phyloP scores from a whole-genome alignment of 1,284 basidiomycete species.

The Cryptococcus floricola region DNA sequence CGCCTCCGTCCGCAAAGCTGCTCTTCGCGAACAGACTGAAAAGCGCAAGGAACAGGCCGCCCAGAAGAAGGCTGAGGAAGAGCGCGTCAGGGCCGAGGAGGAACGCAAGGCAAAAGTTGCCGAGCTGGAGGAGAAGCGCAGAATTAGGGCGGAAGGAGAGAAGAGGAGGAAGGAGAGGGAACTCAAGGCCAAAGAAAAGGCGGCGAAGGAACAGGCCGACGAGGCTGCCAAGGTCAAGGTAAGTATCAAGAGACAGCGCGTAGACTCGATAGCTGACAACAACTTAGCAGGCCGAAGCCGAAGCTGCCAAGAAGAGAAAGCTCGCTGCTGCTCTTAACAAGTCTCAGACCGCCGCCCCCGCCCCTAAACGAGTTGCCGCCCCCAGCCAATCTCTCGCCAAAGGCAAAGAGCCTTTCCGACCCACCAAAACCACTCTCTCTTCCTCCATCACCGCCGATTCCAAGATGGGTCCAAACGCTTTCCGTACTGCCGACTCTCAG shows the following conservation, averaged over 20 bases:
- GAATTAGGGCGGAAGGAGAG: slow-evolving; percentile 42
- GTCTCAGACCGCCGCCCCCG: slow-evolving; percentile 11
- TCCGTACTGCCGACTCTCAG: slow-evolving; percentile 15
- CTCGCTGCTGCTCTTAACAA: slow-evolving; percentile 24
- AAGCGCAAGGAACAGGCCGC: slow-evolving; percentile 64
- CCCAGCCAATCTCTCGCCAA: slow-evolving; percentile 10
- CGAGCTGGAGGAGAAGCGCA: slow-evolving; percentile 64
- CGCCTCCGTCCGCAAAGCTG: slow-evolving; percentile 71
- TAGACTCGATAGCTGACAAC: slow-evolving; percentile 3
- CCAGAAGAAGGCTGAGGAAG: slow-evolving; percentile 73
- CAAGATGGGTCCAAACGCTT: slow-evolving; percentile 11
- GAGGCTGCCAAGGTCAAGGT: slow-evolving; percentile 31
- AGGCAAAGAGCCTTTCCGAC: slow-evolving; percentile 25
- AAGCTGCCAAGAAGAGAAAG: slow-evolving; percentile 48
- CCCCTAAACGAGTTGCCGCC: slow-evolving; percentile 16
- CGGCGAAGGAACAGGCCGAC: slow-evolving; percentile 32
- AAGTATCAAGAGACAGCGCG: not conserved
- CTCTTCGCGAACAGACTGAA: slow-evolving; percentile 72
- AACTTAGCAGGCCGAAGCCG: slow-evolving; percentile 32
- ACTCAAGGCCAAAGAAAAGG: slow-evolving; percentile 36
- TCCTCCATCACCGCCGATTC: slow-evolving; percentile 4
- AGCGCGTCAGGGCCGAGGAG: slow-evolving; percentile 59
- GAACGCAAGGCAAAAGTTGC: slow-evolving; percentile 22
- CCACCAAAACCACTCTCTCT: slow-evolving; percentile 9
- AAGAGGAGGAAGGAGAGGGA: slow-evolving; percentile 46